phyloP scores from a whole-genome alignment of 2,329 filamentous ascomycete genomes.

The Botrytis hyacinthi region DNA sequence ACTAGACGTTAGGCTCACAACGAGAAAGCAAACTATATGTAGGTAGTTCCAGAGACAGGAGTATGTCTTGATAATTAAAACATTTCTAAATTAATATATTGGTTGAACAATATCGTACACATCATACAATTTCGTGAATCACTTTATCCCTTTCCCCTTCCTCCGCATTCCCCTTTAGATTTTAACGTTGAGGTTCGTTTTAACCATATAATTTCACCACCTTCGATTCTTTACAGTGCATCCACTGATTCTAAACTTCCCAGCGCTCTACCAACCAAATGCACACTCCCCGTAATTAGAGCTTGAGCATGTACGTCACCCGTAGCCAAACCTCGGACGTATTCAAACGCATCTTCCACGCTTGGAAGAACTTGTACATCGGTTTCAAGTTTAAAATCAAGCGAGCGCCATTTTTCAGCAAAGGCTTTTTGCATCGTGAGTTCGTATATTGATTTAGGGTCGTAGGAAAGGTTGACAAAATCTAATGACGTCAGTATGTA shows the following conservation, averaged over 20 bases:
- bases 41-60: background rate
- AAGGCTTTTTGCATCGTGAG: conserved; percentile 65
- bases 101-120: background rate
- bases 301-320: conserved; percentile 31
- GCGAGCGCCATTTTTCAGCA: conserved; percentile 35
- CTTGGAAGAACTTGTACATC: conserved; percentile 46
- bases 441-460: conserved; percentile 44
- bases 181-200: background rate
- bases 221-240: conserved; percentile 23
- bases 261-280: conserved; percentile 66
- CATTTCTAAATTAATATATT: background rate
- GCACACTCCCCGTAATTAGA: conserved; percentile 61
- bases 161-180: background rate
- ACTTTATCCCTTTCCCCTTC: background rate
- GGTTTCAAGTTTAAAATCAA: conserved; percentile 19
- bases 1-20: background rate
- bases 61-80: background rate
- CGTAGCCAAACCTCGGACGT: conserved; percentile 42
- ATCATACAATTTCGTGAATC: background rate
- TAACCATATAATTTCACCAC: background rate
- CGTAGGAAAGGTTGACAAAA: conserved; percentile 53
- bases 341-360: conserved; percentile 55
- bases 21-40: background rate
- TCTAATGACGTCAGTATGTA: conserved; percentile 39
- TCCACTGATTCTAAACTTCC: conserved; percentile 60